Evolutionary conservation across 805 yeast species (phyloP), one percentile per base, ranked within the genome.

Genomic region (Saccharomycopsis sp.): DNA sequence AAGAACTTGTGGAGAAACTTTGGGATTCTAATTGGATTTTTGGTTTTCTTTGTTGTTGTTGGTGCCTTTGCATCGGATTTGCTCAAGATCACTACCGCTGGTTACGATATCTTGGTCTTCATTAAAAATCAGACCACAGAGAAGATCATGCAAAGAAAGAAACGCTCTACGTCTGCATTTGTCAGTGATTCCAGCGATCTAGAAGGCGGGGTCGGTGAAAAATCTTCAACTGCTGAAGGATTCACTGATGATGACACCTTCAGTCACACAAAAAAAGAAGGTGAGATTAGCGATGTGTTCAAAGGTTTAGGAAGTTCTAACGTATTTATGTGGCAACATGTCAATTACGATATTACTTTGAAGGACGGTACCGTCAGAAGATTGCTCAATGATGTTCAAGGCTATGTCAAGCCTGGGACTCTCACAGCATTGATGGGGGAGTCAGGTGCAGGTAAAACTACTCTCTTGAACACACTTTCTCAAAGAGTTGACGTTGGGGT

Each of bases 1-100:
- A 62, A 70, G 20, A 89, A 89, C 69, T 77, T 79, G 53, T 89
- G 96, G 96, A 82, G 96, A 74, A 87, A 89, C 68, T 76, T 85
- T 58, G 96, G 91, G 66, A 80, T 85, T 59, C 59, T 80, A 59
- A 67, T 83, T 66, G 89, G 79, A 1, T 84, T 75, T 65, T 69
- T 76, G 57, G 61, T 74, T 2, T 77, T 55, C 24, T 64, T 64
- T 50, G 20, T 63, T 24, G 34, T 34, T 9, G 34, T 66, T 12
- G 54, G 62, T 24, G 64, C 64, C 14, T 24, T 65, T 34, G 67
- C 67, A 2, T 58, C 65, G 40, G 71, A 68, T 51, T 52, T 64
- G 20, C 53, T 63, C 15, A 61, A 55, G 47, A 50, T 41, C 7
- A 61, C 60, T 24, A 50, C 48, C 3, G 63, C 62, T n/a, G 65